These are phyloP conservation scores for Eimeria zaria DNA, from an alignment of 169 alveolate genomes.

Conservation along the genomic window DNA sequence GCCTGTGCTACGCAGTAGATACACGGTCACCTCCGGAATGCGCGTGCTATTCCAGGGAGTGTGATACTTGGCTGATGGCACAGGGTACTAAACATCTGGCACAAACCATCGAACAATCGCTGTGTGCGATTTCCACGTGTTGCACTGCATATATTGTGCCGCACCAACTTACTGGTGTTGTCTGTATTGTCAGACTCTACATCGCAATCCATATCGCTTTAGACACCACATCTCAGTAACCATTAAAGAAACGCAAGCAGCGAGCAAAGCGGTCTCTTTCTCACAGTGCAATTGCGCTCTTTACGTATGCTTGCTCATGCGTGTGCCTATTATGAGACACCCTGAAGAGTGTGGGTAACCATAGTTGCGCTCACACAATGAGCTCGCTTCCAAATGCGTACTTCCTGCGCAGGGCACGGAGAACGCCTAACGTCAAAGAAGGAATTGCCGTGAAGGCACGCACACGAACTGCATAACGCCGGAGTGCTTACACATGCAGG, in stretches of 20 bases:
- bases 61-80: not conserved
- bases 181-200: not conserved
- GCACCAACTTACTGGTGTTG: not conserved
- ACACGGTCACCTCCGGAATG: too few relatives aligned
- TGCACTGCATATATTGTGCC: not conserved
- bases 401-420: not conserved
- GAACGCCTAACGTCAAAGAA: not conserved
- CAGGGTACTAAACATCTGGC: not conserved
- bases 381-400: not conserved
- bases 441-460: not conserved
- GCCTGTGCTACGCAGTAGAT: too few relatives aligned
- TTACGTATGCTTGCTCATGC: too few relatives aligned
- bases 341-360: too few relatives aligned
- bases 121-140: not conserved
- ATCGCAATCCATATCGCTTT: not conserved
- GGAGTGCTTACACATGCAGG: too few relatives aligned
- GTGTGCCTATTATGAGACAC: too few relatives aligned
- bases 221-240: too few relatives aligned
- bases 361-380: too few relatives aligned
- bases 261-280: too few relatives aligned
- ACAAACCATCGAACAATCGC: not conserved
- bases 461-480: not conserved
- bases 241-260: too few relatives aligned
- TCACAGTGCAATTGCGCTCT: too few relatives aligned
- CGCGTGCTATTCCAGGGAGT: not conserved